Evolutionary conservation across 495 filamentous ascomycete genomes (phyloP).

Genomic region (Aspergillus ostianus): DNA sequence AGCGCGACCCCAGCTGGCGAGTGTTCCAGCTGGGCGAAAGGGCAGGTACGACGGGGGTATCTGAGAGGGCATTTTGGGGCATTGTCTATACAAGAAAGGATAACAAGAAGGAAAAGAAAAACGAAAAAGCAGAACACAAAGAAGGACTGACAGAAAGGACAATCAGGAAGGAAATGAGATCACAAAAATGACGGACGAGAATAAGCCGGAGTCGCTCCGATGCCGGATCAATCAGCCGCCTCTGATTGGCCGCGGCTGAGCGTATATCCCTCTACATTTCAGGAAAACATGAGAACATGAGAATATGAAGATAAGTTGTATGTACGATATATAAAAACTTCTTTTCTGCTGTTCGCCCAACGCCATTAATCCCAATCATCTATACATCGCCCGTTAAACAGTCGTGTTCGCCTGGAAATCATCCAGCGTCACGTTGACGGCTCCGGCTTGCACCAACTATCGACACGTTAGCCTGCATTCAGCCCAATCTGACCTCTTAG

Average conservation of each 20-base stretch:
- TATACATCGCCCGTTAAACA: not conserved
- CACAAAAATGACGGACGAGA: not conserved
- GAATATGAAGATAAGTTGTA: not conserved
- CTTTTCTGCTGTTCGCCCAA: not conserved
- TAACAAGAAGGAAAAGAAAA: not conserved
- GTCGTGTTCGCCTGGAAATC: slow-evolving; percentile 57
- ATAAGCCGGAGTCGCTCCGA: slow-evolving; percentile 9
- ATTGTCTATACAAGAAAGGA: slow-evolving; percentile 22
- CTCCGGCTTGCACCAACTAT: slow-evolving; percentile 89
- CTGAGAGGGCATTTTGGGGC: slow-evolving; percentile 32
- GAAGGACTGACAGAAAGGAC: not conserved
- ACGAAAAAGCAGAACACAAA: not conserved
- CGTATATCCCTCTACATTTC: not conserved
- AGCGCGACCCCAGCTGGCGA: slow-evolving; percentile 61
- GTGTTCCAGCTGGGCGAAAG: slow-evolving; percentile 70
- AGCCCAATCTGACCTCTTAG: slow-evolving; percentile 1
- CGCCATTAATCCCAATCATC: not conserved
- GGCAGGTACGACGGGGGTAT: not conserved
- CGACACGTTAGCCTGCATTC: slow-evolving; percentile 21
- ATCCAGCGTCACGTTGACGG: slow-evolving; percentile 78
- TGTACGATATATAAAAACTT: not conserved
- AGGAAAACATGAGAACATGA: not conserved
- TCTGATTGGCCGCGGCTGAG: not conserved
- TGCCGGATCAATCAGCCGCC: slow-evolving; percentile 9
- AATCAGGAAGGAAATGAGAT: not conserved